A percentile compares a stretch with the other conserved stretches of the same genome.
Conservation (phyloP, 169 alveolate genomes). For the Babesia bigemina region DNA sequence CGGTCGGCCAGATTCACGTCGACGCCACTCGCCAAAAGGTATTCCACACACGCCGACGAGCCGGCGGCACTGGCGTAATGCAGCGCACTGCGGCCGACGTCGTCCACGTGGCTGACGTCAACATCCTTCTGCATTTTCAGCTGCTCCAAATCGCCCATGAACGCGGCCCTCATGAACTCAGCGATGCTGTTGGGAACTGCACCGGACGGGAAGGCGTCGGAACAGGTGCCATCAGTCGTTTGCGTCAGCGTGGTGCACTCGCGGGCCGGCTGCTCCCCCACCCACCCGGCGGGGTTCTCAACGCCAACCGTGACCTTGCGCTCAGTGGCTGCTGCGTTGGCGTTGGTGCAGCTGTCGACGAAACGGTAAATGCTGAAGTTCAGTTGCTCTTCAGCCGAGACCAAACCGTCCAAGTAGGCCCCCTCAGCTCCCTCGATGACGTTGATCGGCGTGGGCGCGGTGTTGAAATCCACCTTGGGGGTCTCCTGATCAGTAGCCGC, state of each 20-base stretch:
- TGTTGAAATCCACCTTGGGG: slow-evolving; percentile 24
- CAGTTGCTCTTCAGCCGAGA: slow-evolving; percentile 32
- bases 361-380: slow-evolving; percentile 61
- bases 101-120: slow-evolving; percentile 76
- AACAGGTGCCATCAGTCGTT: background rate
- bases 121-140: slow-evolving; percentile 66
- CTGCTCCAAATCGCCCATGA: slow-evolving; percentile 78
- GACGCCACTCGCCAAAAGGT: slow-evolving; percentile 72
- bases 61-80: slow-evolving; percentile 87
- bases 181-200: slow-evolving; percentile 1
- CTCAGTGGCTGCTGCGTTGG: background rate
- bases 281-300: slow-evolving; percentile 9
- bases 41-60: slow-evolving; percentile 71
- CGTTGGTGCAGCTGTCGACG: slow-evolving; percentile 52
- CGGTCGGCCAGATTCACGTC: slow-evolving; percentile 79
- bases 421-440: slow-evolving; percentile 12
- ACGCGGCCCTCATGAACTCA: slow-evolving; percentile 75
- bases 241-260: background rate
- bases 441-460: slow-evolving; percentile 42
- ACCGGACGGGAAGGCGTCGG: background rate
- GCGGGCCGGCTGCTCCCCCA: background rate
- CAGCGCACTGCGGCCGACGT: slow-evolving; percentile 85
- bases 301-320: background rate
- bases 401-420: slow-evolving; percentile 24
- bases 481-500: background rate